Evolutionary conservation across 495 filamentous ascomycete genomes (phyloP).

Genomic region (Cladorrhinum samala): DNA sequence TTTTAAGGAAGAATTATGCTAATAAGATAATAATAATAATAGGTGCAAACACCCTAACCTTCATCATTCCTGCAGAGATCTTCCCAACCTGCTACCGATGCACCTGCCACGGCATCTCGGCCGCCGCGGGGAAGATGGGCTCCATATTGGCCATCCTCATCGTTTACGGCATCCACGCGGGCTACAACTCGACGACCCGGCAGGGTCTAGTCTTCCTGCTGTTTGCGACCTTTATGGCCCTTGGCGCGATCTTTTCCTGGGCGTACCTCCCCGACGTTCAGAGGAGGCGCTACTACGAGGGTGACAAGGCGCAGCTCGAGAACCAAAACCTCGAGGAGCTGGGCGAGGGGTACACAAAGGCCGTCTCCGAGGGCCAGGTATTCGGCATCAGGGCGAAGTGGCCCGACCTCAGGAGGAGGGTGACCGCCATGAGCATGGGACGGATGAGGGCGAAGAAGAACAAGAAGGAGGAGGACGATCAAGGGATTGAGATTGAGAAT

Average conservation of each 20-base stretch:
- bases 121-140: slow-evolving; percentile 77
- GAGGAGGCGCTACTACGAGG: slow-evolving; percentile 13
- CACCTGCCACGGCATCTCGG: slow-evolving; percentile 80
- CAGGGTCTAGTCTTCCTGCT: slow-evolving; percentile 33
- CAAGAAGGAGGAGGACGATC: background rate
- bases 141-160: slow-evolving; percentile 57
- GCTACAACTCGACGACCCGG: slow-evolving; percentile 20
- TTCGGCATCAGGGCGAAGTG: slow-evolving; percentile 25
- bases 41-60: slow-evolving; percentile 81
- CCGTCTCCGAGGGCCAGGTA: slow-evolving; percentile 22
- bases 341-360: slow-evolving; percentile 24
- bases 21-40: background rate
- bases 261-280: slow-evolving; percentile 32
- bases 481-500: background rate
- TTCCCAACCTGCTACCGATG: slow-evolving; percentile 85
- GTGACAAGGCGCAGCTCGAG: slow-evolving; percentile 14
- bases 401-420: slow-evolving; percentile 14
- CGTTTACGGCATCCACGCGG: slow-evolving; percentile 40
- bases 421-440: too few species aligned
- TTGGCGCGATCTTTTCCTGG: slow-evolving; percentile 31
- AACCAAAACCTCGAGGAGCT: slow-evolving; percentile 30
- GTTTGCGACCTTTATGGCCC: slow-evolving; percentile 28
- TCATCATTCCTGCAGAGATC: slow-evolving; percentile 85
- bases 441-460: slow-evolving; percentile 2
- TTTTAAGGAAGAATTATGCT: background rate